Evolutionary conservation across 2,329 filamentous ascomycete genomes (phyloP).

Genomic region (Leptographium radiaticola): DNA sequence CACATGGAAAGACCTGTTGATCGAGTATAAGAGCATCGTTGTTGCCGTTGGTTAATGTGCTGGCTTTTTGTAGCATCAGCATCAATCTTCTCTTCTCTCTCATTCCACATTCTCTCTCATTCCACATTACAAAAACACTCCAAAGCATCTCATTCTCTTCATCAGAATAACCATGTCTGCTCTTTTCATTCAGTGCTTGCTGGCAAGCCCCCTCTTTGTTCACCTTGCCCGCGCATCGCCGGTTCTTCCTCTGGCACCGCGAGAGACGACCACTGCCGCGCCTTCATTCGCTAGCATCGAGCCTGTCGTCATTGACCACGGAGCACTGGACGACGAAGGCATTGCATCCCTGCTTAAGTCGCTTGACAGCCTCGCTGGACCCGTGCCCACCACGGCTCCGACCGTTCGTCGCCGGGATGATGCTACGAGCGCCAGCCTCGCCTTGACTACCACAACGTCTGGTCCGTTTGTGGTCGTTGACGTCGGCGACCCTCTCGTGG

Average conservation of each 20-base stretch:
- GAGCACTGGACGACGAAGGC: not conserved
- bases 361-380: not conserved
- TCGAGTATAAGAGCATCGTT: not conserved
- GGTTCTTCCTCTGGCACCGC: not conserved
- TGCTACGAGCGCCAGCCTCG: not conserved
- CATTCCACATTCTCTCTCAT: not conserved
- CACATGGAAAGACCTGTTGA: not conserved
- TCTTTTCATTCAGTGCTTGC: not conserved
- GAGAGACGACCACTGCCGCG: not conserved
- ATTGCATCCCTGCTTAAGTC: not conserved
- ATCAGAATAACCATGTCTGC: not conserved
- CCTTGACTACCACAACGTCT: not conserved
- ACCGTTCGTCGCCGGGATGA: not conserved
- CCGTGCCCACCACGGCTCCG: not conserved
- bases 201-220: not conserved
- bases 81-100: not conserved
- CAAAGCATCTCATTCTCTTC: not conserved
- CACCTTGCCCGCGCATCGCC: not conserved
- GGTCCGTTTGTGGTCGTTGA: not conserved
- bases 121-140: not conserved
- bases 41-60: not conserved
- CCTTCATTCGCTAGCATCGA: not conserved
- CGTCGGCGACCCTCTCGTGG: not conserved
- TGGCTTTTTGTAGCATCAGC: not conserved
- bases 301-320: not conserved